phyloP scores from a whole-genome alignment of 2,329 filamentous ascomycete genomes.

The Geoglossum cookeanum region DNA sequence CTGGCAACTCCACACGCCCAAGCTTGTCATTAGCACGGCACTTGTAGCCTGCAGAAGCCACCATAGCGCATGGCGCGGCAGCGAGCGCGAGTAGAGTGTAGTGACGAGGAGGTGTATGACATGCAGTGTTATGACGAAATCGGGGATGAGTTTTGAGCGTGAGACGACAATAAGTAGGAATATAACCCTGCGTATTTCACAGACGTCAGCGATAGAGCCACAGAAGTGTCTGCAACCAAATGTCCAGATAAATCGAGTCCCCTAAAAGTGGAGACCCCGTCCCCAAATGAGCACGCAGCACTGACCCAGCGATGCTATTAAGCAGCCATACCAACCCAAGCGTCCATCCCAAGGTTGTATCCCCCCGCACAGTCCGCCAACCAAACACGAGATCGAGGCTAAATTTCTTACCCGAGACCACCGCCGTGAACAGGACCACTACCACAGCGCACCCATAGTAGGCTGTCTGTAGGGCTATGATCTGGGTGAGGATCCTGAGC shows the following conservation, averaged over 20 bases:
- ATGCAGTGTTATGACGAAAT: constrained; percentile 83
- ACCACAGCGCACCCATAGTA: constrained; percentile 43
- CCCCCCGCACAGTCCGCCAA: constrained; percentile 44
- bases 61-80: constrained; percentile 72
- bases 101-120: constrained; percentile 62
- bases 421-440: constrained; percentile 46
- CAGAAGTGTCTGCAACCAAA: neutral
- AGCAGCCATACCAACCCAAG: constrained; percentile 48
- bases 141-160: constrained; percentile 82
- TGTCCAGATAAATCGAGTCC: constrained; percentile 12
- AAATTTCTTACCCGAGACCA: constrained; percentile 43
- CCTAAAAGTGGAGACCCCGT: constrained; percentile 21
- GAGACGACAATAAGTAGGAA: constrained; percentile 68
- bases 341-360: constrained; percentile 53
- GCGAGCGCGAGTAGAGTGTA: constrained; percentile 53
- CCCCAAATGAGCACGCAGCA: constrained; percentile 5
- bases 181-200: constrained; percentile 40
- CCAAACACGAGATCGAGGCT: constrained; percentile 38
- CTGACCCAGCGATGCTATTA: constrained; percentile 44
- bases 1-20: constrained; percentile 80
- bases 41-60: constrained; percentile 52
- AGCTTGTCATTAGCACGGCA: constrained; percentile 41
- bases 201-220: neutral
- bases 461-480: constrained; percentile 41
- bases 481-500: constrained; percentile 46